Base-by-base conservation (phyloP, 345 rosid species). In the Heritiera fomes region DNA sequence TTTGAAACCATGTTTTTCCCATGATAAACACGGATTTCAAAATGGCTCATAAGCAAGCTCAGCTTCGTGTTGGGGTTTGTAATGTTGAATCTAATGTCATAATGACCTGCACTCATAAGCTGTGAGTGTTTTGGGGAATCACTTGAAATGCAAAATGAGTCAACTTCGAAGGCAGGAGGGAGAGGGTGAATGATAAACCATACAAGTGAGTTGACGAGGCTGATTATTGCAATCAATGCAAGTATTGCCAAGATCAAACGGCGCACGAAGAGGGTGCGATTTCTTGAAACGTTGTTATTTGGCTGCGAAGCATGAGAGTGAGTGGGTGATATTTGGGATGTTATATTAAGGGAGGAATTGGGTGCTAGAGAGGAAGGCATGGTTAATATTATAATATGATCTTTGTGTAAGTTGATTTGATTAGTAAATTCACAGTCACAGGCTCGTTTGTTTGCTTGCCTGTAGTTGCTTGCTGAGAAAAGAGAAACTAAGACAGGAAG, bases 61-160 rank as follows among this genome's bases (percentile, higher is more conserved):
- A 65, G 49, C 28, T 65, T 65, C 70, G 9, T 65, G 47, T 65
- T 65, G 1, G 70, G 70, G 70, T 65, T 65, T 65, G 5, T 65
- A 40, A 40, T 65, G 70, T 12, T 1, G 70, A 65, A 65, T 17
- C 3, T 11, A 40, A 38, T 40, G 70, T 15, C 2, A 43, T 40
- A 65, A 40, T 17, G 3, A 49, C 53, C 12, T 1, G 12, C 3
- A 28, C 7, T 38, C 12, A 49, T 2, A 49, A 49, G 53, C 14
- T 49, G 53, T 12, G 53, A 12, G 32, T 47, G 52, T 11, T 59
- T 59, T 9, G 12, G 63, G 63, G 53, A 3, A 49, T 7, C 12
- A 59, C 15, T 62, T 62, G 49, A 65, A 65, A 65, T 40, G 49
- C n/a, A 0, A 18, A 65, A 40, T 1, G 47, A 38, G 70, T 65